phyloP scores from a whole-genome alignment of 768 basidiomycete species.

The Naganishia friedmannii region DNA sequence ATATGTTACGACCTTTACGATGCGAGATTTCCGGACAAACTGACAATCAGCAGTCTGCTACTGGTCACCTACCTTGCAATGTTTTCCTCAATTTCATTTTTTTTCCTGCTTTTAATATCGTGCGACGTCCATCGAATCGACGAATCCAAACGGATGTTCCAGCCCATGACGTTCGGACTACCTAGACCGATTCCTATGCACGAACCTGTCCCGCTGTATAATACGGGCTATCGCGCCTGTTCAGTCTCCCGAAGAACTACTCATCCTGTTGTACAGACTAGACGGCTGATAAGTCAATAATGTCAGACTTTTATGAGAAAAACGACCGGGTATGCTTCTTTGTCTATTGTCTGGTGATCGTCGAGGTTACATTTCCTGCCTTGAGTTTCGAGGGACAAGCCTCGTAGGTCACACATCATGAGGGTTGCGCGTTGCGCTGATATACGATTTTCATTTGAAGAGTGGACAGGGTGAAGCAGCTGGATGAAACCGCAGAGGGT shows the following conservation, averaged over 20 bases:
- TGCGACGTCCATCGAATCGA: not conserved
- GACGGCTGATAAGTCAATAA: not conserved
- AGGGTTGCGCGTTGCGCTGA: too few relatives aligned
- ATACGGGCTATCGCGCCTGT: not conserved
- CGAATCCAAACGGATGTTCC: not conserved
- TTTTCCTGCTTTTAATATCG: not conserved
- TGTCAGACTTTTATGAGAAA: not conserved
- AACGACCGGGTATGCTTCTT: not conserved
- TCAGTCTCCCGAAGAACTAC: not conserved
- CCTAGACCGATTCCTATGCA: not conserved
- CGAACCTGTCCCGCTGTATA: not conserved
- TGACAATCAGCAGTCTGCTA: not conserved
- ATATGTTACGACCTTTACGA: not conserved
- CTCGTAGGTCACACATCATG: too few relatives aligned
- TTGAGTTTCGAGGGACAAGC: too few relatives aligned
- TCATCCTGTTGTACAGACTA: not conserved
- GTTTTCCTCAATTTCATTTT: not conserved
- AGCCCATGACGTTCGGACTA: not conserved
- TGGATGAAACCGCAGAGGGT: too few relatives aligned
- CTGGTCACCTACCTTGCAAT: not conserved
- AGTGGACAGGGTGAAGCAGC: too few relatives aligned
- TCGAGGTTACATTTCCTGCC: not conserved
- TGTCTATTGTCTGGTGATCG: not conserved
- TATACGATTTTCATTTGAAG: too few relatives aligned
- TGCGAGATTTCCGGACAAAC: not conserved